Evolutionary conservation across 192 early-diverging fungal genomes (phyloP), one percentile per base, ranked within the genome.

Genomic region (Umbelopsis ramanniana): DNA sequence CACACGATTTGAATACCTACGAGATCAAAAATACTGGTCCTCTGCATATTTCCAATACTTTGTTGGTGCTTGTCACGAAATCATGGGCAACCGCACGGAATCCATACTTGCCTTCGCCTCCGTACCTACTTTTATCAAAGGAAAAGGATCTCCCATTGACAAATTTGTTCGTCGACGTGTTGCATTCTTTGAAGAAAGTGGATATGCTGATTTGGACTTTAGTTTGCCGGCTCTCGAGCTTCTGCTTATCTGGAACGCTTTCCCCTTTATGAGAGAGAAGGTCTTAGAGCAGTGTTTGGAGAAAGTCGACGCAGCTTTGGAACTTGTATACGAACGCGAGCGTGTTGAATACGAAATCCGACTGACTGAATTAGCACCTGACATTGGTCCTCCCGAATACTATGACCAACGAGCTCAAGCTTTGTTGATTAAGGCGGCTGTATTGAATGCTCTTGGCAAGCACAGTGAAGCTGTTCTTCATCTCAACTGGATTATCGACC

Each of bases 41-140:
- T 80, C 79, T 5, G 84, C 76, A 6, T 88, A 86, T 55, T 84
- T 81, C 67, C 75, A 82, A 11, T 88, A 88, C 68, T 81, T 84
- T 69, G 79, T 81, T 24, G 86, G 83, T 5, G 84, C 84, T 11
- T 80, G 81, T 22, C 52, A 80, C 22, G 84, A 84, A 50, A 85
- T 84, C 48, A 76, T 81, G 6, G 93, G 93, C 2, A 88, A 90
- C 50, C 89, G 88, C 23, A 86, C 85, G 19, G 91, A 93, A 66
- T 91, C 91, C 9, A 87, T 95, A n/a, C 66, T 86, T 35, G 89
- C 90, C 54, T 94, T 91, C 67, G 80, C 81, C 26, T 55, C 79
- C 23, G 81, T 88, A 17, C 77, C 81, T n/a, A 75, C 78, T 24
- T 43, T 88, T 38, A 78, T 81, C 37, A 78, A 82, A 68, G 80